phyloP scores from a whole-genome alignment of 371 early-diverging fungal species.

The Sporodiniella umbellata region DNA sequence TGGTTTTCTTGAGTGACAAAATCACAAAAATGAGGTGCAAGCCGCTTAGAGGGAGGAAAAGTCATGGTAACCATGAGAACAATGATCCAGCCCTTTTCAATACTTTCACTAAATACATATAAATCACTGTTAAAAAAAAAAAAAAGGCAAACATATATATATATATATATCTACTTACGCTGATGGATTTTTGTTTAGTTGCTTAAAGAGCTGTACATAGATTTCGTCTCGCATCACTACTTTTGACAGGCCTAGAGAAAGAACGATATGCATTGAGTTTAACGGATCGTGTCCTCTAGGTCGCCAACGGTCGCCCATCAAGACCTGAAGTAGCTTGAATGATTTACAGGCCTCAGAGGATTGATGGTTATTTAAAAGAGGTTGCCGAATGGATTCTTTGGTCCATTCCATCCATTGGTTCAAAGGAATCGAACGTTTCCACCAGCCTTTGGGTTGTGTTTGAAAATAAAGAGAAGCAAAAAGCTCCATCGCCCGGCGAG shows the following conservation, averaged over 20 bases:
- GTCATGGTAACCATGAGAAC: slow-evolving; percentile 74
- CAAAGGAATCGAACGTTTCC: slow-evolving; percentile 81
- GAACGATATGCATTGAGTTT: slow-evolving; percentile 72
- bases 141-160: too few species aligned
- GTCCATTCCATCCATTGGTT: slow-evolving; percentile 82
- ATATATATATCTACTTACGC: too few species aligned
- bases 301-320: slow-evolving; percentile 74
- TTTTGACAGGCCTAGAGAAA: slow-evolving; percentile 69
- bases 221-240: slow-evolving; percentile 91
- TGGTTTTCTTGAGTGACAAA: slow-evolving; percentile 70
- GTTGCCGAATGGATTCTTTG: slow-evolving; percentile 73
- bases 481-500: too few species aligned
- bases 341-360: slow-evolving; percentile 82
- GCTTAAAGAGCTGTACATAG: slow-evolving; percentile 92
- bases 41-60: slow-evolving; percentile 90
- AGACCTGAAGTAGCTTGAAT: slow-evolving; percentile 79
- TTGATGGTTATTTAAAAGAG: slow-evolving; percentile 74
- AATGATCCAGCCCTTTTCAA: slow-evolving; percentile 85
- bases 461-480: slow-evolving; percentile 92
- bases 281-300: slow-evolving; percentile 20
- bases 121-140: too few species aligned
- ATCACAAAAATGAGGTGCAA: slow-evolving; percentile 76
- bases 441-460: slow-evolving; percentile 79
- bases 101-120: slow-evolving; percentile 56
- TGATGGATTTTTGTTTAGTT: slow-evolving; percentile 80